Conservation (phyloP, 129 eudicot genomes). For the Glebionis coronaria region DNA sequence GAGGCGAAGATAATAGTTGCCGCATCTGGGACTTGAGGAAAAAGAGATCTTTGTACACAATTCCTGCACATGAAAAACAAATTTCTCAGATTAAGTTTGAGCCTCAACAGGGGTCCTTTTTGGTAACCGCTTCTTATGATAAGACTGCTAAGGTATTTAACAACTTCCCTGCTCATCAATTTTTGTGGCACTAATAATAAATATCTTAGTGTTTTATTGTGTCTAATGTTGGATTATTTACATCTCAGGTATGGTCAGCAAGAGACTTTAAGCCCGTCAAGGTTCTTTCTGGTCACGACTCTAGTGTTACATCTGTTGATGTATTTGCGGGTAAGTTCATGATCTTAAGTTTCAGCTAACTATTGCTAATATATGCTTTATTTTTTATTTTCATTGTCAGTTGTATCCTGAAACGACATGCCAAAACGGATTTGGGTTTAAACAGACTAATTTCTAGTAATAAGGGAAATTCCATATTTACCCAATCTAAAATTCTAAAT, state of each 20-base stretch:
- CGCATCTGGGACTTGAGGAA: constrained; percentile 97
- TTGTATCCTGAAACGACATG: not conserved
- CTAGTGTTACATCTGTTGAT: constrained; percentile 77
- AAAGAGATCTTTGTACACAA: constrained; percentile 73
- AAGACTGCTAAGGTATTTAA: constrained; percentile 84
- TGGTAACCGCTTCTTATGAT: constrained; percentile 92
- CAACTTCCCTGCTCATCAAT: not conserved
- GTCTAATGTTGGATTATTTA: constrained; percentile 12
- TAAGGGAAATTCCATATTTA: too few relatives aligned
- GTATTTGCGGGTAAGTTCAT: constrained; percentile 57
- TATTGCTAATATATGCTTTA: not conserved
- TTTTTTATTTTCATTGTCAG: not conserved
- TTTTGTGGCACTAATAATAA: not conserved
- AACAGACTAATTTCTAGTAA: not conserved
- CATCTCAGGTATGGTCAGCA: constrained; percentile 81
- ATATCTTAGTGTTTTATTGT: not conserved
- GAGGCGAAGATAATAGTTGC: constrained; percentile 95
- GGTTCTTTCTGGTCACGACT: constrained; percentile 88
- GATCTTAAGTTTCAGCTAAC: not conserved
- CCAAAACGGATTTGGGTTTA: not conserved
- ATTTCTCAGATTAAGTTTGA: constrained; percentile 94
- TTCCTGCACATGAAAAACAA: constrained; percentile 91
- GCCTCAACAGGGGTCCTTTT: constrained; percentile 95
- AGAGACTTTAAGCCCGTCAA: constrained; percentile 89
- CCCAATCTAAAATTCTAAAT: too few relatives aligned